Percentiles rank a stretch among this genome's conserved stretches.
phyloP scores from a whole-genome alignment of 2,329 filamentous ascomycete species.

The Diaporthe sp. region DNA sequence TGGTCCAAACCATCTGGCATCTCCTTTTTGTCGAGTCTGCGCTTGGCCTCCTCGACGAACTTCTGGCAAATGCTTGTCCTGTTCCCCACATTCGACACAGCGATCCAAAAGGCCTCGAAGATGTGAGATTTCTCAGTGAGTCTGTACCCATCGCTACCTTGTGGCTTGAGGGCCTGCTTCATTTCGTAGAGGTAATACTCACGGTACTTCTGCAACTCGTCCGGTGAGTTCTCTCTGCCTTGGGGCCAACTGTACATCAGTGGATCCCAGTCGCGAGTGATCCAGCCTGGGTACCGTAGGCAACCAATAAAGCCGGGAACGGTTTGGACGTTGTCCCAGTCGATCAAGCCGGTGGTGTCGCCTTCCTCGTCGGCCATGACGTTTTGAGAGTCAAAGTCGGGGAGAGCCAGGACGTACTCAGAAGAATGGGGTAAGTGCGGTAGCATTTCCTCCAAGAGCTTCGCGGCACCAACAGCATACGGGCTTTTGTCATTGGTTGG shows the following conservation, averaged over 20 bases:
- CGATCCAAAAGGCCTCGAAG: constrained; percentile 4
- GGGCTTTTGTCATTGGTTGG: background rate
- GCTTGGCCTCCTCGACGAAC: background rate
- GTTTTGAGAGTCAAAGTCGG: background rate
- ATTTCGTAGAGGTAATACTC: background rate
- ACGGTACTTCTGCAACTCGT: background rate
- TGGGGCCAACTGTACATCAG: background rate
- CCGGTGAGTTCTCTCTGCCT: background rate
- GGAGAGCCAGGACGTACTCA: background rate
- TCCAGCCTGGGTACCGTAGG: background rate
- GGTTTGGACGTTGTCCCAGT: background rate
- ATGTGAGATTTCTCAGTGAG: background rate
- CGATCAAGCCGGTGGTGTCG: background rate
- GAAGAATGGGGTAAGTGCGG: background rate
- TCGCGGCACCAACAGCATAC: background rate
- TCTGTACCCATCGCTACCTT: background rate
- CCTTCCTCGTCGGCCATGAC: background rate
- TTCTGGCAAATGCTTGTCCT: background rate
- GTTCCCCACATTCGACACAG: background rate
- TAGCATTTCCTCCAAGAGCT: background rate
- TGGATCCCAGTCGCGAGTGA: background rate
- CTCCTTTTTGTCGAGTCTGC: background rate
- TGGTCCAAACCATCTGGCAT: background rate
- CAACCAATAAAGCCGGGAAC: background rate
- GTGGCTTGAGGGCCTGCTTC: background rate